Conservation (phyloP, 2,329 filamentous ascomycete species). For the Pestalotiopsis fici region DNA sequence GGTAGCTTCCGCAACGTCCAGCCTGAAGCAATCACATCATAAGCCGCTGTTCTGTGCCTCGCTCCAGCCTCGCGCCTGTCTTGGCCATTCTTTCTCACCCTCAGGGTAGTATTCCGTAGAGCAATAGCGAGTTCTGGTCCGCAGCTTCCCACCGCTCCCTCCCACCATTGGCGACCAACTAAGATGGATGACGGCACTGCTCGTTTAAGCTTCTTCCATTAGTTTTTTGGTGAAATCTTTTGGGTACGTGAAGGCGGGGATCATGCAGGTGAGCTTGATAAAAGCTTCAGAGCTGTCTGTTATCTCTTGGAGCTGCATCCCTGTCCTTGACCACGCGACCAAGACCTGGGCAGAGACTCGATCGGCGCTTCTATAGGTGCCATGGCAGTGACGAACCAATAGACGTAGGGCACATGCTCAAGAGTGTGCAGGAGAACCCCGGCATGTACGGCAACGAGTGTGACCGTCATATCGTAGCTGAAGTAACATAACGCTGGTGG, state of each 20-base stretch:
- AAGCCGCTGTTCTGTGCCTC: background rate
- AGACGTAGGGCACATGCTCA: constrained; percentile 8
- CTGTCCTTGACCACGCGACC: background rate
- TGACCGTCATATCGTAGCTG: background rate
- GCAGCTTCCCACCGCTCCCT: constrained; percentile 6
- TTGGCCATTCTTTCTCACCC: background rate
- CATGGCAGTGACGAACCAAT: background rate
- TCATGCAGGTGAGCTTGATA: background rate
- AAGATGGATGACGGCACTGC: background rate
- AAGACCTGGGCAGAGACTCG: background rate
- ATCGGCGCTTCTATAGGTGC: background rate
- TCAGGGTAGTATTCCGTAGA: background rate
- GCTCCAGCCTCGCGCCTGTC: background rate
- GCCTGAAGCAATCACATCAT: background rate
- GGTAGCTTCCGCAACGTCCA: background rate
- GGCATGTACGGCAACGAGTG: background rate
- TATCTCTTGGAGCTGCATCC: constrained; percentile 2
- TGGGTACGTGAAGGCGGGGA: background rate
- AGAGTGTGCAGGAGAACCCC: background rate
- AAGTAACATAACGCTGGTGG: background rate
- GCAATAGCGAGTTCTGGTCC: background rate
- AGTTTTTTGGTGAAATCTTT: background rate
- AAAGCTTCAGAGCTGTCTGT: background rate
- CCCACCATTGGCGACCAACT: background rate
- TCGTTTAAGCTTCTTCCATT: constrained; percentile 1